Conservation (phyloP, 2,329 filamentous ascomycete genomes). For the Tolypocladium nubicola region DNA sequence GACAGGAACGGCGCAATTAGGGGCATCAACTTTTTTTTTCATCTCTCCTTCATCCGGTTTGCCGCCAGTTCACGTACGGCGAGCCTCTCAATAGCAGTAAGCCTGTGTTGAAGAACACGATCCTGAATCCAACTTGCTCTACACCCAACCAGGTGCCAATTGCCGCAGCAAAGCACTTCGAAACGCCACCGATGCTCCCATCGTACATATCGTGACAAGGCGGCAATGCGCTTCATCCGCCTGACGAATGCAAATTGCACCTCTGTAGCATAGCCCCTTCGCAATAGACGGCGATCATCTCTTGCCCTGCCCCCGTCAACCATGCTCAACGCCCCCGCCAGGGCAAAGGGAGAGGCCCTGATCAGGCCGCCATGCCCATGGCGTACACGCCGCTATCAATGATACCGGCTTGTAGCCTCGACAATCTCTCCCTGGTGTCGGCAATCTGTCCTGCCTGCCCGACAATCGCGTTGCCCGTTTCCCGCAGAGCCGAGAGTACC, state of each 20-base stretch:
- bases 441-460: slow-evolving; percentile 31
- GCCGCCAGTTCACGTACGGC: background rate
- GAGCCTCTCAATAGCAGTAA: background rate
- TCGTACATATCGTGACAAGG: background rate
- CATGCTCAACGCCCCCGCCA: no score
- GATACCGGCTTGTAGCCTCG: slow-evolving; percentile 29
- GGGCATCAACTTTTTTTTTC: background rate
- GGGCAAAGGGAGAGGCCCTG: background rate
- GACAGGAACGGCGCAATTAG: background rate
- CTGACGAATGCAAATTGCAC: background rate
- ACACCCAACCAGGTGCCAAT: background rate
- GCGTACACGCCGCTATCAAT: slow-evolving; percentile 25
- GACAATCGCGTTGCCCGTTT: slow-evolving; percentile 29
- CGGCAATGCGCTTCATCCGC: background rate
- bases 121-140: background rate
- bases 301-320: background rate
- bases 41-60: background rate
- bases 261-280: background rate
- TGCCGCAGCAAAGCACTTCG: background rate
- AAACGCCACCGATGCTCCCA: slow-evolving; percentile 1
- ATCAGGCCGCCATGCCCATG: slow-evolving; percentile 19
- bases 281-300: background rate
- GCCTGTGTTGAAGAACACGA: background rate
- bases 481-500: slow-evolving; percentile 25
- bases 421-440: slow-evolving; percentile 29